Conservation (phyloP, 2,329 filamentous ascomycete genomes). For the Bipolaris victoriae region DNA sequence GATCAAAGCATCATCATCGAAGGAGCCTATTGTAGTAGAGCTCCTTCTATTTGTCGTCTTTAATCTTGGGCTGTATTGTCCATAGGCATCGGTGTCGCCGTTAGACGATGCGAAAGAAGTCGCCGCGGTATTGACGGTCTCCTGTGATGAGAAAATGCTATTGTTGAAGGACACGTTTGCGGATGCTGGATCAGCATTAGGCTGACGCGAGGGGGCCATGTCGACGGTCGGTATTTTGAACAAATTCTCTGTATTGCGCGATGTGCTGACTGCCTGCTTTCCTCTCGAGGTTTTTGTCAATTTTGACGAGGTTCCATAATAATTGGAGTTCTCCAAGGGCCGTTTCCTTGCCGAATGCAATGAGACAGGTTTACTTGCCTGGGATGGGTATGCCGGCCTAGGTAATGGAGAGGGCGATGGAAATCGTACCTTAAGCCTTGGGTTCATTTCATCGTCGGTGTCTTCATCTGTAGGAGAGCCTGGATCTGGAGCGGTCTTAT, state of each 20-base stretch:
- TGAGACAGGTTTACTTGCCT: constrained; percentile 36
- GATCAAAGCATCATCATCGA: constrained; percentile 25
- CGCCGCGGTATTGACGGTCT: constrained; percentile 25
- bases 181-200: constrained; percentile 9
- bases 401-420: constrained; percentile 33
- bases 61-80: neutral
- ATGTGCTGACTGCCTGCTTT: constrained; percentile 22
- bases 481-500: constrained; percentile 24
- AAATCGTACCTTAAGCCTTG: constrained; percentile 26
- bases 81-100: constrained; percentile 11
- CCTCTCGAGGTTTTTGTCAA: constrained; percentile 35
- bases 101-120: constrained; percentile 35
- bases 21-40: constrained; percentile 29
- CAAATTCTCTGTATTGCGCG: neutral
- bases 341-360: constrained; percentile 30
- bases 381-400: constrained; percentile 25
- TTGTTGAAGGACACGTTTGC: constrained; percentile 33
- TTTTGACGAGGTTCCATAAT: constrained; percentile 33
- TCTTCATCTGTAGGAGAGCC: constrained; percentile 44
- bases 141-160: constrained; percentile 33
- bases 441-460: constrained; percentile 25
- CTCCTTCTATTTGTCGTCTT: constrained; percentile 20
- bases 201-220: constrained; percentile 30
- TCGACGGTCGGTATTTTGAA: constrained; percentile 35
- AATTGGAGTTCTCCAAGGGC: constrained; percentile 24